Evolutionary conservation across 1,284 basidiomycete species (phyloP), one percentile per base, ranked within the genome.

Genomic region (Somion occarium): DNA sequence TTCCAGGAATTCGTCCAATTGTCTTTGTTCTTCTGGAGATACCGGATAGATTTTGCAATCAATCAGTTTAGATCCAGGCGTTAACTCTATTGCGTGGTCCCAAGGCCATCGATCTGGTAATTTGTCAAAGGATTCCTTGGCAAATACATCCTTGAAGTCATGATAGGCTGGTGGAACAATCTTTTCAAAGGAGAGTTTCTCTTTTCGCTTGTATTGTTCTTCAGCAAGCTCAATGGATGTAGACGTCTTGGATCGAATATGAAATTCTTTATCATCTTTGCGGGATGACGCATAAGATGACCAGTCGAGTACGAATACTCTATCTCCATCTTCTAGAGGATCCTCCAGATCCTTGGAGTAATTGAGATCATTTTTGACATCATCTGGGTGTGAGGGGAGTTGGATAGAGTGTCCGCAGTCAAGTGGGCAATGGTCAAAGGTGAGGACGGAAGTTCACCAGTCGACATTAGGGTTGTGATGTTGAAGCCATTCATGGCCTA

Each of bases 1-100:
- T 5, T 65, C 52, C 1, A 69, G n/a, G 53, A 64, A 69, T 15
- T 49, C 50, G 18, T 60, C 54, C 2, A 68, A 46, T 2, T 57
- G 54, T 9, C 50, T 25, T 34, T 63, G 59, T 51, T 70, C 62
- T 1, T 46, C 45, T 7, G 46, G 54, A 0, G 61, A 59, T 25
- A 68, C 49, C 0, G 57, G 53, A 46, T 68, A 70, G 12, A 67
- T 42, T 48, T 59, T 60, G 2, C 51, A 27, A 15, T 47, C 19
- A 11, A 42, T 42, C 1, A 53, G 51, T 30, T 56, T 34, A 3
- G 55, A 48, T 12, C 46, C 51, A 1, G 51, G 53, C 1, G 42
- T 44, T 7, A 60, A 50, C 26, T 62, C 56, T 18, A 62, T 60
- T 5, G 50, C 48, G 38, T 62, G 61, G 30, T 61, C 51, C 18